Base-by-base conservation (phyloP, 177 flowering plant species). In the Vitis hybrid region DNA sequence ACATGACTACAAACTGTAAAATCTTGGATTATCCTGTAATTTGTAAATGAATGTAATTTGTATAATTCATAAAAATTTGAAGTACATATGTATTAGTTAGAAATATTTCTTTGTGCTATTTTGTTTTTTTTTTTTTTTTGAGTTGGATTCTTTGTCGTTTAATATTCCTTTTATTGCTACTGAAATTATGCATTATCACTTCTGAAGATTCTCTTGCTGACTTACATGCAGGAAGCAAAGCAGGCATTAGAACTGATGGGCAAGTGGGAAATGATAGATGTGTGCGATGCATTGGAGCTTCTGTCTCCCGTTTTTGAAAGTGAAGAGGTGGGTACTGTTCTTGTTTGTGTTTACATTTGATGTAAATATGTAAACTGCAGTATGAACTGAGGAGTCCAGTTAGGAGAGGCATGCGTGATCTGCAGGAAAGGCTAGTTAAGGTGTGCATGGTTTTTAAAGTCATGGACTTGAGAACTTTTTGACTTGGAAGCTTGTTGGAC, bases 261-360 rank as follows among this genome's bases (percentile, higher is more conserved):
- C 51, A 91, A 79, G 81, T 96, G 99, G 99, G 90, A 93, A 80
- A 85, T 79, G 69, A 96, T 96, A 78, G 99, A 96, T 79, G 97
- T 94, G 1, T 87, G 86, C 75, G 99, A 93, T 87, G 99, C 99
- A 64, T 69, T 96, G 83, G 99, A 93, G 91, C 99, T 96, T 69
- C 84, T 96, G 6, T 96, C 99, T 67, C 98, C 98, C 70, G 86
- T 94, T 70, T 96, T 94, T 82, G 97, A 96, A 80, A 92, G 98
- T 80, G 99, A 96, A 86, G 99, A 96, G 92, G 99, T 93, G 58
- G 57, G 81, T 68, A 11, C 40, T 62, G 7, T 14, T 35, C 40
- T 35, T 35, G 6, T 35, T 35, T 35, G 40, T 35, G 40, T 35
- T 35, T 35, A 35, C 40, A 35, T 35, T 35, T 35, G 40, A 35